Evolutionary conservation across 768 basidiomycete species (phyloP).

Genomic region (Trametes gibbosa): DNA sequence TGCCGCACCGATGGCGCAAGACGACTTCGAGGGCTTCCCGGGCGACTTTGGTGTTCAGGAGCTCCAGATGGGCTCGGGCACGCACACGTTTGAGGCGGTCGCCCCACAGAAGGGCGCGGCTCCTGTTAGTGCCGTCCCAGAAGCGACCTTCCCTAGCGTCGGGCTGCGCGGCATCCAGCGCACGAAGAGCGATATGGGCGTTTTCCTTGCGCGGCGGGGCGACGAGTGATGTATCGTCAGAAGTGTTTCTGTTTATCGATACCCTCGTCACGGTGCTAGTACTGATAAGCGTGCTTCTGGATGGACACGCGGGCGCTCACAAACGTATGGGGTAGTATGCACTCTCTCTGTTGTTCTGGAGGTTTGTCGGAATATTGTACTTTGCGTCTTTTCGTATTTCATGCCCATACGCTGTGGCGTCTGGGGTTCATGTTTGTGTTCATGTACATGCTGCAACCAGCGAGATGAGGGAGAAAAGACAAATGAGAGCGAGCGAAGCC

Average conservation of each 20-base stretch:
- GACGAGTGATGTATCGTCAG: slow-evolving; percentile 28
- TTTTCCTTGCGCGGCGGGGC: slow-evolving; percentile 40
- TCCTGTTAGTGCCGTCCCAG: not conserved
- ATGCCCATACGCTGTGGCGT: not conserved
- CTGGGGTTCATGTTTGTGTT: not conserved
- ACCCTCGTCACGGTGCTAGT: not conserved
- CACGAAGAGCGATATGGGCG: slow-evolving; percentile 38
- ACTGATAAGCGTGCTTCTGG: not conserved
- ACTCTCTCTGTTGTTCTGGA: not conserved
- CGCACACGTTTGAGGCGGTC: not conserved
- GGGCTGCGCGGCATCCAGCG: slow-evolving; percentile 35
- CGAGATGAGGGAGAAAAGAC: not conserved
- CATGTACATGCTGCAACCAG: too few relatives aligned
- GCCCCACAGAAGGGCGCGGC: not conserved
- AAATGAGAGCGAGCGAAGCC: not conserved
- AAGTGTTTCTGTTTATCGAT: not conserved
- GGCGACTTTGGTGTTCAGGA: slow-evolving; percentile 22
- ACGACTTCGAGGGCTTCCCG: slow-evolving; percentile 37
- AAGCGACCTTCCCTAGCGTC: slow-evolving; percentile 35
- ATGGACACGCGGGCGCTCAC: not conserved
- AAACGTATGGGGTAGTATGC: not conserved
- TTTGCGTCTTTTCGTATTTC: not conserved
- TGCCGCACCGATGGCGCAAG: not conserved
- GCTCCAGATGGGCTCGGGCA: not conserved
- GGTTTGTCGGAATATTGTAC: not conserved